Base-by-base conservation (phyloP, 495 filamentous ascomycete genomes). In the Parathielavia hyrcaniae region DNA sequence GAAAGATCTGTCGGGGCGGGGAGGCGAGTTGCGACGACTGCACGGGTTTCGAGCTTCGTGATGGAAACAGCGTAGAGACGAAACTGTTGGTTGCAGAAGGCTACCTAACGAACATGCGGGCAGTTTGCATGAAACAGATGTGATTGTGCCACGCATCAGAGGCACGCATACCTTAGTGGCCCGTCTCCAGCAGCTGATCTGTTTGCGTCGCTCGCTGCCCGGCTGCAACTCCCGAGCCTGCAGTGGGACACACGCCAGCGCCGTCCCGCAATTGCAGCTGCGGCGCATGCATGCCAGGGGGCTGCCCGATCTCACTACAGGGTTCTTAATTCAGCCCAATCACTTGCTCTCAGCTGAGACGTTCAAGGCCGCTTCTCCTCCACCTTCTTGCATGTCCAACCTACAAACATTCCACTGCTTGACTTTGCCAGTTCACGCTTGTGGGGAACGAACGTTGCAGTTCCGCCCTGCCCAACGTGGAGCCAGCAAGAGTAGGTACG, bases 321-420 rank as follows among this genome's bases (percentile, higher is more conserved):
- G 26, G 26, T 30, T 3, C 2, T 30, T n/a, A n/a, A n/a, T 30
- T 30, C 26, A 16, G 55, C 47, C 58, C 53, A 61, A 61, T 57
- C 46, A 38, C 58, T 46, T 23, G 47, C 51, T 34, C 47, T 50
- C 58, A 44, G 47, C 46, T 46, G 47, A 20, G 53, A 23, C 20
- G 22, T 26, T 40, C 26, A 57, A 32, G 46, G 47, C 38, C 47
- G n/a, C 22, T 55, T 45, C 43, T 41, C 38, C 36, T 50, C 55
- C 30, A 38, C n/a, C 47, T 43, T 36, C 47, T 43, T 36, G 53
- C 53, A 26, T 61, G 32, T 57, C 53, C 58, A 57, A 39, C 32
- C 46, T n/a, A n/a, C 53, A 61, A 32, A 57, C 58, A 23, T 50
- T 30, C 39, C 26, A 20, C 38, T 45, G 26, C 14, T 10, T 9